Conservation (phyloP, 1,139 yeast genomes). For the Saccharomyces hybrid region DNA sequence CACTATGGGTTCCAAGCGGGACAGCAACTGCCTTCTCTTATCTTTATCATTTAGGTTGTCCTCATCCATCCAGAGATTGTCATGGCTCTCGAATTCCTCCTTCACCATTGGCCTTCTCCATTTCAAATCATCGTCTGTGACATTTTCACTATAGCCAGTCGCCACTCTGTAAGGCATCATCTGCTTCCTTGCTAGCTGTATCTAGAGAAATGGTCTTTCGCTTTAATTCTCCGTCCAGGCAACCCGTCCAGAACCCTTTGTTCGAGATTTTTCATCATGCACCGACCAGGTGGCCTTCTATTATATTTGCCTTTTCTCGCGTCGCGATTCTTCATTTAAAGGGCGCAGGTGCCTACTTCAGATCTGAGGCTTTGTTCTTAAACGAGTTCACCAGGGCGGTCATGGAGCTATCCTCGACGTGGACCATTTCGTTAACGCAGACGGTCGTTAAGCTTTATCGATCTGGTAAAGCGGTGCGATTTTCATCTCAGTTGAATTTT, state of each 20-base stretch:
- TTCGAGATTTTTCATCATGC: background rate
- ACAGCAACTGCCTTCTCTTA: background rate
- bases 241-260: background rate
- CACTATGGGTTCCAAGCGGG: slow-evolving; percentile 35
- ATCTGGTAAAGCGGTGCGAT: no score
- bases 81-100: background rate
- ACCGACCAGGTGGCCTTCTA: background rate
- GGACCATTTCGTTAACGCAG: background rate
- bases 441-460: background rate
- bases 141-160: background rate
- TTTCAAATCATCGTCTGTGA: background rate
- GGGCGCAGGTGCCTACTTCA: background rate
- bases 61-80: background rate
- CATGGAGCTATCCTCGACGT: background rate
- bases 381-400: background rate
- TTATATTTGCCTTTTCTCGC: background rate
- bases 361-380: background rate
- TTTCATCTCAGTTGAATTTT: background rate
- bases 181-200: background rate
- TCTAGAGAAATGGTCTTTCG: background rate
- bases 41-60: background rate
- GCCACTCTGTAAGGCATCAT: background rate
- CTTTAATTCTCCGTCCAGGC: background rate
- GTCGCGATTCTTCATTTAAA: background rate
- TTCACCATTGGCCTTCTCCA: background rate